These are phyloP conservation scores for Ampelomyces quisqualis DNA, from an alignment of 2,329 filamentous ascomycete genomes.

Conservation along the genomic window DNA sequence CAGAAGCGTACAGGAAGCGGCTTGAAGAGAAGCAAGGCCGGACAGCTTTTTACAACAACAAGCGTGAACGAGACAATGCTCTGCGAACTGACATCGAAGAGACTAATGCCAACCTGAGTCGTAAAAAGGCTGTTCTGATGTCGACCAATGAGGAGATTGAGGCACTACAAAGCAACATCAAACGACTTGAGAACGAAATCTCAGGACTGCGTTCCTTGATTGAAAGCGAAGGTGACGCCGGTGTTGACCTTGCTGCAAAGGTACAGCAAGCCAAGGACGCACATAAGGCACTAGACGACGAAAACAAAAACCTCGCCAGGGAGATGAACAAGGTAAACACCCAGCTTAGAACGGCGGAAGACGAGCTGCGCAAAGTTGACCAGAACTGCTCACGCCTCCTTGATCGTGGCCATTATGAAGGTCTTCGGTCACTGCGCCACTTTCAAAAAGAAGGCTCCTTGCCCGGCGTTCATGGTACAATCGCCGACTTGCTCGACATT, in stretches of 20 bases:
- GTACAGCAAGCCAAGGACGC: conserved; percentile 75
- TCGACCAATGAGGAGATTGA: conserved; percentile 82
- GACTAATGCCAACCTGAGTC: conserved; percentile 71
- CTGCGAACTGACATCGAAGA: conserved; percentile 79
- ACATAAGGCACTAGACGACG: conserved; percentile 76
- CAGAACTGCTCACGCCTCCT: conserved; percentile 78
- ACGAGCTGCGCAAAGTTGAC: conserved; percentile 77
- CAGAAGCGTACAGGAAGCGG: conserved; percentile 72
- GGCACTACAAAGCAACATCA: conserved; percentile 69
- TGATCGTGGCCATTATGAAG: conserved; percentile 83
- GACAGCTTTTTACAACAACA: conserved; percentile 82
- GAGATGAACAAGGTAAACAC: conserved; percentile 86
- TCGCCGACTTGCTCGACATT: conserved; percentile 90
- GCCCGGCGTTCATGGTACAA: conserved; percentile 83
- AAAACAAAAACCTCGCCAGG: conserved; percentile 82
- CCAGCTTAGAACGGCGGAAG: conserved; percentile 70
- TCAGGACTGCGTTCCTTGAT: conserved; percentile 68
- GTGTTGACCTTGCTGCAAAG: conserved; percentile 70
- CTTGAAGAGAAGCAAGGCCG: conserved; percentile 91
- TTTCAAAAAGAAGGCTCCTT: conserved; percentile 78
- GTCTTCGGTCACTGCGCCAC: conserved; percentile 80
- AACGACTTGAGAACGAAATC: conserved; percentile 71
- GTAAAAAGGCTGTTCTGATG: conserved; percentile 79
- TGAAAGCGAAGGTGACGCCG: conserved; percentile 74
- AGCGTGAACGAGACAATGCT: conserved; percentile 83